Conservation (phyloP, 805 yeast genomes). For the Yarrowia osloensis region DNA sequence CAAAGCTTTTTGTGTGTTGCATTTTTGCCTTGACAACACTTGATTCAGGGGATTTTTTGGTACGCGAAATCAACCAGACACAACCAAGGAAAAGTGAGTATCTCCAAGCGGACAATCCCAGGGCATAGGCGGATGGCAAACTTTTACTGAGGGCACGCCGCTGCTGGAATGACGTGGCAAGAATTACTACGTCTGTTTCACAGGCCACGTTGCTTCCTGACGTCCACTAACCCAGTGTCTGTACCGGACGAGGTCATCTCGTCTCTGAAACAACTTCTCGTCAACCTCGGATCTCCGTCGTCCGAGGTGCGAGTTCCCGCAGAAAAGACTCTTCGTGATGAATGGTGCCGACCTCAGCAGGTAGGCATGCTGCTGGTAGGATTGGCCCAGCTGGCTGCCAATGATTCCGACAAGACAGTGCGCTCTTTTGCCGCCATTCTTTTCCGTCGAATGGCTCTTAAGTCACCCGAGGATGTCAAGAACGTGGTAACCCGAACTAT, state of each 20-base stretch:
- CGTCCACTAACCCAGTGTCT: constrained; percentile 19
- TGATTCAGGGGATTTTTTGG: constrained; percentile 27
- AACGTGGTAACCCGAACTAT: constrained; percentile 75
- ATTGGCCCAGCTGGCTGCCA: constrained; percentile 75
- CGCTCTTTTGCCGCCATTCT: constrained; percentile 80
- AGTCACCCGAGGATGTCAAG: constrained; percentile 66
- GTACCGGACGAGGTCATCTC: constrained; percentile 63
- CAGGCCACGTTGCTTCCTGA: not conserved
- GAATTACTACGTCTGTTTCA: not conserved
- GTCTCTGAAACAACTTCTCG: constrained; percentile 57
- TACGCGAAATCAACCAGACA: not conserved
- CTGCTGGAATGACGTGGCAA: not conserved
- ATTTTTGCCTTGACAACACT: constrained; percentile 23
- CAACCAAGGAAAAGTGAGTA: constrained; percentile 14
- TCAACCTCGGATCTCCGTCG: constrained; percentile 76
- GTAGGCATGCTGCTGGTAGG: constrained; percentile 73
- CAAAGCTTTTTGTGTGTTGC: constrained; percentile 10
- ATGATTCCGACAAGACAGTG: constrained; percentile 58
- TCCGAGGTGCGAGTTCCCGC: constrained; percentile 75
- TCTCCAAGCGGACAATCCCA: not conserved
- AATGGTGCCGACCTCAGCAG: constrained; percentile 63
- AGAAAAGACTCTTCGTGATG: constrained; percentile 67
- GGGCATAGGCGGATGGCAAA: not conserved
- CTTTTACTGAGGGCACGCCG: no score
- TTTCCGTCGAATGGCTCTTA: constrained; percentile 81